A percentile compares a stretch with the other conserved stretches of the same genome.
phyloP scores from a whole-genome alignment of 1,284 basidiomycete genomes.

The Cryptococcus jaspeensis region DNA sequence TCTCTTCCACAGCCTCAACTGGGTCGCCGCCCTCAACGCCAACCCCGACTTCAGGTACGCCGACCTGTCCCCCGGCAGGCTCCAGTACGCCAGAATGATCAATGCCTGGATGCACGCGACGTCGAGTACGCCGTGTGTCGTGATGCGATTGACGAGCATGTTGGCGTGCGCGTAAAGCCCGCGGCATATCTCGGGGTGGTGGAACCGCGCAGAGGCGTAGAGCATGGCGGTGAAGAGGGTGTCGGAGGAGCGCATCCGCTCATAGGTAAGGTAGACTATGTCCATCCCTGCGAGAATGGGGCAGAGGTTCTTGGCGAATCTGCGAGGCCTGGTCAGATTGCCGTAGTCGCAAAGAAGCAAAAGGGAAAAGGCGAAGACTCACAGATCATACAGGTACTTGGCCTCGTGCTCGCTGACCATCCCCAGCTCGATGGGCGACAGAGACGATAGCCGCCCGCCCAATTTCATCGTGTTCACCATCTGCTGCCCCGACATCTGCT shows the following conservation, averaged over 20 bases:
- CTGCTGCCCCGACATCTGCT: background rate
- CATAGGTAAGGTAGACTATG: constrained; percentile 13
- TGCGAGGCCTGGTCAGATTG: background rate
- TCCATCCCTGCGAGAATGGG: constrained; percentile 26
- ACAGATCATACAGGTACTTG: background rate
- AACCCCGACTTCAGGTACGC: constrained; percentile 29
- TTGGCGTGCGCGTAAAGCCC: constrained; percentile 15
- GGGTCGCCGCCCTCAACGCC: constrained; percentile 32
- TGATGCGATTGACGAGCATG: constrained; percentile 13
- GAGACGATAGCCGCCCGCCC: background rate
- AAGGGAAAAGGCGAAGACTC: background rate
- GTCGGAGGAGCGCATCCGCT: constrained; percentile 17
- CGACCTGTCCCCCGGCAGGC: constrained; percentile 14
- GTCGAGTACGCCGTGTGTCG: constrained; percentile 13
- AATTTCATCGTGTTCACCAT: background rate
- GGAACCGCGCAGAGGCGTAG: constrained; percentile 21
- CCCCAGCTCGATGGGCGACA: constrained; percentile 2
- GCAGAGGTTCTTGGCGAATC: constrained; percentile 22
- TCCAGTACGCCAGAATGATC: constrained; percentile 17
- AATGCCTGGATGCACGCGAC: constrained; percentile 18
- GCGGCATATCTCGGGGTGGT: constrained; percentile 13
- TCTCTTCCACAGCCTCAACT: constrained; percentile 28
- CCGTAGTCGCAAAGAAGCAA: background rate
- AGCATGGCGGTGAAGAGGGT: constrained; percentile 30
- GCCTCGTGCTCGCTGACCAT: constrained; percentile 7